These are phyloP conservation scores for Cytospora mali DNA, from an alignment of 2,329 filamentous ascomycete genomes.

Conservation along the genomic window DNA sequence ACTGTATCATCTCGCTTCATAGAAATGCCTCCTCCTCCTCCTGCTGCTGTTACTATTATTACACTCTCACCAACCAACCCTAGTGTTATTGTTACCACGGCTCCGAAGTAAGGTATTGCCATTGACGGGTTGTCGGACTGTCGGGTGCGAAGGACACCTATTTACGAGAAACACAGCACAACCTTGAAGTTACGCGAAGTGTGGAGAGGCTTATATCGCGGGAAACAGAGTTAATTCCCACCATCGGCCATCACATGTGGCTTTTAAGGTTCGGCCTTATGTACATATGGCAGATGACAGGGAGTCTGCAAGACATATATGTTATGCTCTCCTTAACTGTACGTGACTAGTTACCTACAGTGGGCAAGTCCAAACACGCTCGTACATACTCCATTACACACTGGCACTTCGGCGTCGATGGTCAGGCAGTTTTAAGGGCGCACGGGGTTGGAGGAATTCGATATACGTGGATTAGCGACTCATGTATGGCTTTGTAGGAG, in stretches of 20 bases:
- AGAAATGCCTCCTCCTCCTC: neutral
- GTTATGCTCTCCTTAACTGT: too few species aligned
- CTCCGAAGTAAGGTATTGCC: too few species aligned
- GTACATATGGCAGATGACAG: neutral
- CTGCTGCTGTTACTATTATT: neutral
- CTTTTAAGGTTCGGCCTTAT: neutral
- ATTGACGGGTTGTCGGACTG: too few species aligned
- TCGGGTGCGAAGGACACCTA: neutral
- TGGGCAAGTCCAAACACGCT: neutral
- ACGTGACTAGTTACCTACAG: neutral
- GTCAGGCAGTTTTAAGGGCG: neutral
- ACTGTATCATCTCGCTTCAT: neutral
- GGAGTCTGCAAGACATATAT: neutral
- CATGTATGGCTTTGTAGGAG: too few species aligned
- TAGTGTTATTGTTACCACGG: neutral
- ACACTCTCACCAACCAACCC: neutral
- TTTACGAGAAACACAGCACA: neutral
- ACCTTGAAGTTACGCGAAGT: neutral
- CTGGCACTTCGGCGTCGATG: neutral
- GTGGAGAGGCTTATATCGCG: neutral
- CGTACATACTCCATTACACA: neutral
- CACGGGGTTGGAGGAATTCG: neutral
- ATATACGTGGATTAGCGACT: neutral
- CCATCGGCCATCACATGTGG: neutral
- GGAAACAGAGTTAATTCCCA: neutral